Evolutionary conservation across 768 basidiomycete species (phyloP).

Genomic region (Leucocoprinus birnbaumii): DNA sequence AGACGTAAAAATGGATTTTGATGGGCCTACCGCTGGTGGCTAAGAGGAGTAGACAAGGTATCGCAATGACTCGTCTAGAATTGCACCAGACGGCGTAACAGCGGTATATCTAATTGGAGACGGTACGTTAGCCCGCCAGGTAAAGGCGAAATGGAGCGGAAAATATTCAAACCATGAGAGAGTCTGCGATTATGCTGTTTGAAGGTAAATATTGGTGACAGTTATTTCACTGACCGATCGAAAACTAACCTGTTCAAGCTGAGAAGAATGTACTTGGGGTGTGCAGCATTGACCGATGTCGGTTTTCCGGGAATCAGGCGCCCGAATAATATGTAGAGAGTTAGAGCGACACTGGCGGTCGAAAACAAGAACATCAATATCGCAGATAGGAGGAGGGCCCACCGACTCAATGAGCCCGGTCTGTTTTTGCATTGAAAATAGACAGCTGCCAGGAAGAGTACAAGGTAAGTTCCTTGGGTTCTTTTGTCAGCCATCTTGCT

Average conservation of each 20-base stretch:
- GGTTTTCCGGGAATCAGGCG: not conserved
- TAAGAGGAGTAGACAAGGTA: not conserved
- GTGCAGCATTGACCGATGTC: not conserved
- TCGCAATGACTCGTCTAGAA: not conserved
- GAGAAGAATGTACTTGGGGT: not conserved
- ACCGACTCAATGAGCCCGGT: not conserved
- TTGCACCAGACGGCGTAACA: not conserved
- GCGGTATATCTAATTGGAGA: not conserved
- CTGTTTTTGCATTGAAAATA: not conserved
- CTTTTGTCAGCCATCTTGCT: too few relatives aligned
- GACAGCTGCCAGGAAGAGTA: not conserved
- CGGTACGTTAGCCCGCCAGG: too few relatives aligned
- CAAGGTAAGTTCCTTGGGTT: not conserved
- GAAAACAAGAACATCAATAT: not conserved
- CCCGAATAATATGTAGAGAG: not conserved
- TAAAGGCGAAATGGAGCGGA: too few relatives aligned
- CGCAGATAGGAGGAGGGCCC: constrained; percentile 9
- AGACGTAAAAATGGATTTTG: too few relatives aligned
- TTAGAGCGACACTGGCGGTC: not conserved
- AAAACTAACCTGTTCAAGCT: not conserved
- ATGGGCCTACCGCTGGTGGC: not conserved
- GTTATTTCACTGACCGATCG: not conserved
- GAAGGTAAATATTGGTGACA: not conserved
- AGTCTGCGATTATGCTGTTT: not conserved
- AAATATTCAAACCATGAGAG: not conserved